Conservation (phyloP, 2,329 filamentous ascomycete genomes). For the Fusarium sp. region DNA sequence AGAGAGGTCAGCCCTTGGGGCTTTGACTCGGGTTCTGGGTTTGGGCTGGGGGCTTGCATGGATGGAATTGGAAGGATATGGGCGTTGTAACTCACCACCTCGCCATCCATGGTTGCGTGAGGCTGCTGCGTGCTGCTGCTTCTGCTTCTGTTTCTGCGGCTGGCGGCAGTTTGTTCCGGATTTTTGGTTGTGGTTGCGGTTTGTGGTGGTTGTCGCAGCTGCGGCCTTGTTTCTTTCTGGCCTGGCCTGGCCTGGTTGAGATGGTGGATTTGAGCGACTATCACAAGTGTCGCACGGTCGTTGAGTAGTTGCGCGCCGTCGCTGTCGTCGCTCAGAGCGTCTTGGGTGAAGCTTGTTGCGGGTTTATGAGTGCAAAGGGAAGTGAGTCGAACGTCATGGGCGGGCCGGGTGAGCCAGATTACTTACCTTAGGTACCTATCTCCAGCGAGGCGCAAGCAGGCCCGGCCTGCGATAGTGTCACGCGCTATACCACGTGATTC, state of each 20-base stretch:
- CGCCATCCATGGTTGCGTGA: slow-evolving; percentile 39
- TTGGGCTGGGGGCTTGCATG: neutral
- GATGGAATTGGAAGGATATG: neutral
- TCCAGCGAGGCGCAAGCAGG: slow-evolving; percentile 22
- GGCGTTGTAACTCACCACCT: slow-evolving; percentile 39
- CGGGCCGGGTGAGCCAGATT: slow-evolving; percentile 33
- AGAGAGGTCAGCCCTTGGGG: neutral
- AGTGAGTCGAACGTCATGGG: slow-evolving; percentile 36
- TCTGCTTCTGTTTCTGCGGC: slow-evolving; percentile 14
- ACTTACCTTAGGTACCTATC: slow-evolving; percentile 23
- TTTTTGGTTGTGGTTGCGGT: slow-evolving; percentile 6
- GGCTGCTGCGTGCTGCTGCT: slow-evolving; percentile 16
- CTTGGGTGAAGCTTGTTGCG: slow-evolving; percentile 24
- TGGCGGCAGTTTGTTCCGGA: slow-evolving; percentile 13
- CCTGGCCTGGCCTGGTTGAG: neutral
- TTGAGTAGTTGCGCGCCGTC: slow-evolving; percentile 8
- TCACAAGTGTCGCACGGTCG: neutral
- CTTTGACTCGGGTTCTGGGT: neutral
- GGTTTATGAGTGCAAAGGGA: slow-evolving; percentile 32
- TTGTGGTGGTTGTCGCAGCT: slow-evolving; percentile 28
- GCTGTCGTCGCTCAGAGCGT: slow-evolving; percentile 3
- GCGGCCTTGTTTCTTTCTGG: slow-evolving; percentile 14
- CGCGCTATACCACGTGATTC: slow-evolving; percentile 22
- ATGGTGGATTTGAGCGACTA: slow-evolving; percentile 10
- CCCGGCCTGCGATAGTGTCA: slow-evolving; percentile 22